phyloP scores from a whole-genome alignment of 768 basidiomycete species.

The Boletellus emodensis region DNA sequence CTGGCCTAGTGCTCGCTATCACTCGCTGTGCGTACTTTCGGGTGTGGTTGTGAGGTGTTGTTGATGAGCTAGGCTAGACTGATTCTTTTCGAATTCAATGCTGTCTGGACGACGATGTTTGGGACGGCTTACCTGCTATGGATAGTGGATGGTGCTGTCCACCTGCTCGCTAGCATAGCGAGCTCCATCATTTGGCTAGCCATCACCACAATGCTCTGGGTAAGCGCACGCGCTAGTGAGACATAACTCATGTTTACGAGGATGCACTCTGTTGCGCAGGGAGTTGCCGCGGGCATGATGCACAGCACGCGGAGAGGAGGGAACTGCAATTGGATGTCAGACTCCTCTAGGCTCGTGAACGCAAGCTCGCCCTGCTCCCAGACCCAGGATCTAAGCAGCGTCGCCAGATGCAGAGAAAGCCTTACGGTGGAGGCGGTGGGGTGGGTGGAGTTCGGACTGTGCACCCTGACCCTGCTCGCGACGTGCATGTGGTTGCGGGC shows the following conservation, averaged over 20 bases:
- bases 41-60: background rate
- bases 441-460: constrained; percentile 71
- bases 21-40: constrained; percentile 49
- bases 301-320: constrained; percentile 58
- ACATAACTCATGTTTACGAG: background rate
- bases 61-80: constrained; percentile 35
- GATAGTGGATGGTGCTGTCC: constrained; percentile 61
- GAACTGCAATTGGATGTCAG: constrained; percentile 49
- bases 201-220: constrained; percentile 66
- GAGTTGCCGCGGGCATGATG: constrained; percentile 63
- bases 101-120: constrained; percentile 74
- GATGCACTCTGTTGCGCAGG: constrained; percentile 39
- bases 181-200: constrained; percentile 74
- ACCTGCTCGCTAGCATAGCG: constrained; percentile 70
- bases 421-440: constrained; percentile 71
- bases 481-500: constrained; percentile 52
- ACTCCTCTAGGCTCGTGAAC: constrained; percentile 27
- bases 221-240: constrained; percentile 27
- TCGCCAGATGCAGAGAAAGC: constrained; percentile 60
- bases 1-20: constrained; percentile 62
- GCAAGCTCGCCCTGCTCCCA: constrained; percentile 23
- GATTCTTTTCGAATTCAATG: constrained; percentile 58
- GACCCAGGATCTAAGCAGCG: constrained; percentile 18
- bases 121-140: constrained; percentile 66
- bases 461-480: constrained; percentile 48